Base-by-base conservation (phyloP, 768 basidiomycete genomes). In the Lentinula sp. region DNA sequence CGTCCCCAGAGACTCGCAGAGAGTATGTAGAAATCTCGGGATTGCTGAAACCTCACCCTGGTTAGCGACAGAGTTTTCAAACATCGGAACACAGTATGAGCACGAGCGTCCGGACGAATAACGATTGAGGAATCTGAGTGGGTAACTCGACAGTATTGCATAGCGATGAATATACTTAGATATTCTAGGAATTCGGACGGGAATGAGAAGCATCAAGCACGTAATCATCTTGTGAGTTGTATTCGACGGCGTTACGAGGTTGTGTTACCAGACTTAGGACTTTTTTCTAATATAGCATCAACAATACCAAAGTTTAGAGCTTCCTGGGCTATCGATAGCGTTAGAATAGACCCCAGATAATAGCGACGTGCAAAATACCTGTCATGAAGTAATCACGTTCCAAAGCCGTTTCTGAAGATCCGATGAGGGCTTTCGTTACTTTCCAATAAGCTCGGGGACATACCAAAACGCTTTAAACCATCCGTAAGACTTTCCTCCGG, bases 311-410 rank as follows among this genome's bases (percentile, higher is more conserved):
- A 98, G 39, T 86, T 81, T 64, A 93, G 77, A 12, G 94, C 93
- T 80, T 96, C 91, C 71, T 88, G 85, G 4, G 95, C 92, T 86
- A 73, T 65, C 62, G 64, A 61, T 55, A 70, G 64, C 50, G 33
- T 51, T 63, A 54, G 53, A 57, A 61, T 28, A 28, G 28, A 28
- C 28, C 28, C 28, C 2, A 66, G 35, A 66, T 68, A 66, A 62
- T 55, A 63, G 42, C 59, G 59, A 65, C 66, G 37, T 64, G 48
- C 32, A 60, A 13, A 57, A 45, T 28, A 71, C 72, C 88, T 62
- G 94, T 96, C 91, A 98, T 90, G 73, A 93, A 98, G 74, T 95
- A 95, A 74, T 98, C 95, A 63, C 95, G 82, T 76, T 98, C 95
- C 65, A 98, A 76, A 42, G 95, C 94, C 62, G 78, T 88, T 73